phyloP scores from a whole-genome alignment of 2,329 filamentous ascomycete species.

The Fusarium poae region DNA sequence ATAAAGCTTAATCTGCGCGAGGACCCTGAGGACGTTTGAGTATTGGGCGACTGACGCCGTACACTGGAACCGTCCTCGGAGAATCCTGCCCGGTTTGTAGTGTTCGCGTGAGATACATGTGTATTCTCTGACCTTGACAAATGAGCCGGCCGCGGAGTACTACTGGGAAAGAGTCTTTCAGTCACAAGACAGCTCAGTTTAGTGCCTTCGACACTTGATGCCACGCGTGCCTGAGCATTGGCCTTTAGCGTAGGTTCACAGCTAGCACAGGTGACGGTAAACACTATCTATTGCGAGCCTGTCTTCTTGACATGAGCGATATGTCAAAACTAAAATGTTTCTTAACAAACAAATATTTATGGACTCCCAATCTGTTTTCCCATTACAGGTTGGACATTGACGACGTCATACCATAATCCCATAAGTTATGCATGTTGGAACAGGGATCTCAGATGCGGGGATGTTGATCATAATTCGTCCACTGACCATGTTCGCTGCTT shows the following conservation, averaged over 20 bases:
- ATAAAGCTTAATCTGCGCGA: neutral
- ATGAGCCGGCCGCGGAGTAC: rapidly evolving
- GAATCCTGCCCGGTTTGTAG: neutral
- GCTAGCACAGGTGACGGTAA: too few species aligned
- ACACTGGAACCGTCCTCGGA: neutral
- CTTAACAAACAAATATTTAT: neutral
- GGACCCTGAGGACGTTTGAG: neutral
- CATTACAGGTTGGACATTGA: neutral
- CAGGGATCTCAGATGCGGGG: neutral
- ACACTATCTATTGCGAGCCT: too few species aligned
- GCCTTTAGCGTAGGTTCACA: too few species aligned
- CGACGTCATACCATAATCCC: neutral
- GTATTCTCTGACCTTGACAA: rapidly evolving
- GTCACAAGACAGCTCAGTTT: neutral
- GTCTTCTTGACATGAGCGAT: neutral
- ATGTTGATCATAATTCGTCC: neutral
- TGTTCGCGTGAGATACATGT: neutral
- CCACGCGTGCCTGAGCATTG: neutral
- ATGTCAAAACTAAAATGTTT: neutral
- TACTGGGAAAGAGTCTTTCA: neutral
- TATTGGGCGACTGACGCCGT: neutral
- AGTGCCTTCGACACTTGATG: neutral
- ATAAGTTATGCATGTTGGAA: neutral
- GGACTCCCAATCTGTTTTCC: neutral
- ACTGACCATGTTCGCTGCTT: neutral